Evolutionary conservation across 2,329 filamentous ascomycete genomes (phyloP), one percentile per base, ranked within the genome.

Genomic region (Colletotrichum higginsianum): DNA sequence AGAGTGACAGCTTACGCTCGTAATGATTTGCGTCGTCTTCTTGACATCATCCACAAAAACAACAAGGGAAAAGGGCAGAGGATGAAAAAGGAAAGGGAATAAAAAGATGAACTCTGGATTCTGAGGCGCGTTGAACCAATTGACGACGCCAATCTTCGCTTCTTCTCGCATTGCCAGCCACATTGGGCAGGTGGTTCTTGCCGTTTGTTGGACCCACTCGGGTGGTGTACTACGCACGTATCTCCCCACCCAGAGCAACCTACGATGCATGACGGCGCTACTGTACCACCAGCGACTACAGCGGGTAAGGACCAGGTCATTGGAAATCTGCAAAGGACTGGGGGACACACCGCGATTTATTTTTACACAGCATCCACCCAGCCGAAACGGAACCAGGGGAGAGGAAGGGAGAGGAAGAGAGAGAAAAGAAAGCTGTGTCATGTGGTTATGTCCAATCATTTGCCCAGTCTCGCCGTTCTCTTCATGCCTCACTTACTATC

Each of bases 181-280:
- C 40, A 47, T 66, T 66, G 21, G 66, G 66, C 44, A 68, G 66
- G 66, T 68, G 66, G 47, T 52, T 65, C 42, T 56, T 44, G 26
- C 53, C 50, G 23, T 23, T 42, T 15, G 56, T 23, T 42, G 16
- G 56, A 42, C 56, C 23, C 21, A 23, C 42, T 30, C 40, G 21
- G 5, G 30, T 30, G 30, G 30, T 30, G 30, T 8, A 30, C 30
- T 35, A 38, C 35, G 21, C 50, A 26, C 55, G 55, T n/a, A 42
- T n/a, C 23, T 13, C 9, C n/a, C 40, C 21, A 30, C 49, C 23
- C 53, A 42, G n/a, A 42, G 53, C 21, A 42, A 57, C 42, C 38
- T 23, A 42, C 35, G n/a, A 57, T 42, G 53, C 53, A 42, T 40
- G n/a, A 42, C 40, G 35, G 16, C 53, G 53, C 53, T 42, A 42